Evolutionary conservation across 2,329 filamentous ascomycete genomes (phyloP), one percentile per base, ranked within the genome.

Genomic region (Trichocomaceae sp.): DNA sequence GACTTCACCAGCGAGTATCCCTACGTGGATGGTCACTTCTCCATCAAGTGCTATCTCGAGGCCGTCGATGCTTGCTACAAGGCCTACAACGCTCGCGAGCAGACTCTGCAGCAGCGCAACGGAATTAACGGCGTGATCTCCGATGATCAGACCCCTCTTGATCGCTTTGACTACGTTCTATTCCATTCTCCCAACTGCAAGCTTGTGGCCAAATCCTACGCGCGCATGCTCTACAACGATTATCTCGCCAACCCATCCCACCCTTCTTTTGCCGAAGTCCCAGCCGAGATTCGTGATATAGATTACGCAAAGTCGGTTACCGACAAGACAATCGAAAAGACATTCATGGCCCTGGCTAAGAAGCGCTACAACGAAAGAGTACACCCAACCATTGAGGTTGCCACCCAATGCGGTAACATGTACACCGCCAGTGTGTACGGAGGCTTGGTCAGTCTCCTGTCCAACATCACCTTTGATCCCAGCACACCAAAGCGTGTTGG

Each of bases 181-280:
- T 93, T 91, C 83, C 88, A 93, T 73, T 81, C 88, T 17, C 88
- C 88, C 41, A 92, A 85, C 60, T 93, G 88, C 85, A 93, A 93
- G 79, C 80, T 90, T 56, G 88, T 93, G 58, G 79, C 87, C 69
- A 93, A 93, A 78, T 90, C 87, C 17, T 93, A 90, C 69, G 88
- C 83, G 57, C 86, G 88, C 62, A 79, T 93, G 61, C 78, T 92
- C 56, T 93, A 93, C 81, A 89, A 92, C 70, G 88, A 93, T 76
- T 93, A 86, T 78, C 79, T 92, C 35, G 76, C 77, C 70, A 80
- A 90, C 71, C 83, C 87, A 47, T 78, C 83, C 59, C 77, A 80
- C 71, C 73, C 84, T 47, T 78, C 78, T 54, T 93, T 92, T 67
- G 81, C 82, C 58, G 86, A 90, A 61, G 86, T 92, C 37, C 81